phyloP scores from a whole-genome alignment of 495 filamentous ascomycete genomes.

The Apiosordaria backusii region DNA sequence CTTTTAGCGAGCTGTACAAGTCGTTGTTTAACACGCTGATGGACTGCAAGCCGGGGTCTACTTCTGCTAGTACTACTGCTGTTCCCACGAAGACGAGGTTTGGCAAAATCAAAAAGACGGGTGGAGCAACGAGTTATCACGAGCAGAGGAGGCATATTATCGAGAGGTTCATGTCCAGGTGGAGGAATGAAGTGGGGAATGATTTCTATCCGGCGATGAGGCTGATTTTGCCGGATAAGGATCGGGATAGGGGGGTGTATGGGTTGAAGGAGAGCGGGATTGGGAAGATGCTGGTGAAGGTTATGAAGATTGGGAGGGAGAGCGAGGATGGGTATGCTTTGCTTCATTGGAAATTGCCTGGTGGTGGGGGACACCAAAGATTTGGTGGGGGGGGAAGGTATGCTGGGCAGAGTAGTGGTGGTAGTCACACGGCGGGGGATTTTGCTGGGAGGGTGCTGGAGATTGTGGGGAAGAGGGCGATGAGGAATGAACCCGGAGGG shows the following conservation, averaged over 20 bases:
- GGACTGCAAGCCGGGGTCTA: conserved; percentile 65
- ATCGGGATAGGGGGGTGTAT: conserved; percentile 90
- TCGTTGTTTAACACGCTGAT: conserved; percentile 83
- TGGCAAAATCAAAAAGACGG: background rate
- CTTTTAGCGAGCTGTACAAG: conserved; percentile 76
- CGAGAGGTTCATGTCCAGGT: conserved; percentile 81
- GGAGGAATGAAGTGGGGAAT: conserved; percentile 81
- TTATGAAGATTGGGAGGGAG: conserved; percentile 89
- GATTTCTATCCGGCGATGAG: conserved; percentile 94
- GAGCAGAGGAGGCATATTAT: conserved; percentile 84
- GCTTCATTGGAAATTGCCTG: conserved; percentile 91
- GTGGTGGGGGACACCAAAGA: conserved; percentile 49
- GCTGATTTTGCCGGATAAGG: conserved; percentile 89
- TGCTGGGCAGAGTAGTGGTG: conserved; percentile 59
- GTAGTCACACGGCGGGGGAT: conserved; percentile 79
- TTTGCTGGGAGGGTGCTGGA: conserved; percentile 86
- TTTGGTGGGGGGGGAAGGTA: conserved; percentile 45
- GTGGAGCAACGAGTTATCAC: conserved; percentile 56
- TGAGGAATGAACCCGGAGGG: conserved; percentile 67
- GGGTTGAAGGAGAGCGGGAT: conserved; percentile 91
- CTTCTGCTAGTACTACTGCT: conserved; percentile 50
- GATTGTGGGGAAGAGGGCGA: conserved; percentile 77
- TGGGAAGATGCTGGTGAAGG: conserved; percentile 79
- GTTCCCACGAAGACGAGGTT: conserved; percentile 23
- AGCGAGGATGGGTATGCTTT: conserved; percentile 83